These are phyloP conservation scores for Sherardia arvensis DNA, from an alignment of 257 asterid genomes.

Conservation along the genomic window DNA sequence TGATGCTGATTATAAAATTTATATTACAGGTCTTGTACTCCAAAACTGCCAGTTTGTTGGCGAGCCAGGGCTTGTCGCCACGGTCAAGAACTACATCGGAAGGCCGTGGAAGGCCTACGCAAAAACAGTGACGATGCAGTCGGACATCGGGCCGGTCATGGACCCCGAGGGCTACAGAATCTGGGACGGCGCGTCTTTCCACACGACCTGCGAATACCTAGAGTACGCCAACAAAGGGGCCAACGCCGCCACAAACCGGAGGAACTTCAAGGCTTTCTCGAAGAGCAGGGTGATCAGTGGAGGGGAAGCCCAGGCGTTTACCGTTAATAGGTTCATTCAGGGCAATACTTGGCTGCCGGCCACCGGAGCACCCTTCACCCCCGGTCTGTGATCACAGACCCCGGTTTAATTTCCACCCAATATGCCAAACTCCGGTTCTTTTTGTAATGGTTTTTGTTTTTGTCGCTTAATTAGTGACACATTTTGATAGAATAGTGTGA, in stretches of 20 bases:
- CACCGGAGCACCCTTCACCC: slow-evolving; percentile 62
- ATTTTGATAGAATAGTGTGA: neutral
- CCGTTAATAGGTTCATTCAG: slow-evolving; percentile 64
- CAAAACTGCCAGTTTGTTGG: slow-evolving; percentile 54
- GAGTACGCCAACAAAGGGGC: slow-evolving; percentile 73
- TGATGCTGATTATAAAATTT: no score
- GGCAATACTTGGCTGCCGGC: slow-evolving; percentile 65
- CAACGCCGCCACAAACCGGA: neutral
- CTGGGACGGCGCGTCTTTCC: slow-evolving; percentile 79
- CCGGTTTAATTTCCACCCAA: no score
- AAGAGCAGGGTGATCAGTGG: slow-evolving; percentile 46
- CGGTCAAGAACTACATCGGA: slow-evolving; percentile 65
- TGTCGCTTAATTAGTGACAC: neutral
- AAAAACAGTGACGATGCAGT: slow-evolving; percentile 50
- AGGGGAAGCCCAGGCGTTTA: slow-evolving; percentile 44
- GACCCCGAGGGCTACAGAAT: slow-evolving; percentile 60
- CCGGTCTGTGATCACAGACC: no score
- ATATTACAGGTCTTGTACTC: slow-evolving; percentile 3
- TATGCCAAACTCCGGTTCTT: no score
- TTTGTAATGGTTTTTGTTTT: neutral
- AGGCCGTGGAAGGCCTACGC: slow-evolving; percentile 77
- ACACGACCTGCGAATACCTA: slow-evolving; percentile 56
- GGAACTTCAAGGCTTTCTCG: neutral
- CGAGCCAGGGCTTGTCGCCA: slow-evolving; percentile 56
- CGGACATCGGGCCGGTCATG: slow-evolving; percentile 54